A percentile compares a stretch with the other conserved stretches of the same genome.
Conservation (phyloP, 352 stramenopile genomes). For the Phytophthora agathidicida region DNA sequence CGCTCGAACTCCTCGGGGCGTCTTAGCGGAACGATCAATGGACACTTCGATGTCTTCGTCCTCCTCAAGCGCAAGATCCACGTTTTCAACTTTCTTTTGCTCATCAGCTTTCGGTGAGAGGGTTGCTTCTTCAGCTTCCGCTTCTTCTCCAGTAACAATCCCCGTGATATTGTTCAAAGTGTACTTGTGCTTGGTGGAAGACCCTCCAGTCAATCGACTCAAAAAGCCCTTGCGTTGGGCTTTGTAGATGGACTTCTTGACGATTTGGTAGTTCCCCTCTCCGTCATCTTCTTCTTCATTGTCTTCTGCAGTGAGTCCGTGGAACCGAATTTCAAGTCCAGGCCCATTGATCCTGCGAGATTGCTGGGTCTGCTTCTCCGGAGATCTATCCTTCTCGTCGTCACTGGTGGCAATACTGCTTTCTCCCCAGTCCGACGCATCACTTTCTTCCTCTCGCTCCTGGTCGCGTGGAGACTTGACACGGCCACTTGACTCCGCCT, state of each 20-base stretch:
- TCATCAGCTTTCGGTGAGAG: background rate
- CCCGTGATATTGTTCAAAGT: conserved; percentile 19
- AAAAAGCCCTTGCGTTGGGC: conserved; percentile 45
- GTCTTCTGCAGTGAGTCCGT: conserved; percentile 29
- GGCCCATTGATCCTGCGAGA: background rate
- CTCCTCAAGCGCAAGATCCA: conserved; percentile 41
- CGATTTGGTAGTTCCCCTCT: conserved; percentile 38
- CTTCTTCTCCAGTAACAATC: conserved; percentile 28
- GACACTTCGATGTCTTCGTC: conserved; percentile 59
- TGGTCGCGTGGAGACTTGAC: background rate
- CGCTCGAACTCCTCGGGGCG: background rate
- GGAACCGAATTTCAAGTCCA: conserved; percentile 24
- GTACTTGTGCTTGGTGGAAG: conserved; percentile 31
- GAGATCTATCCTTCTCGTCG: background rate
- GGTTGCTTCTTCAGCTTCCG: background rate
- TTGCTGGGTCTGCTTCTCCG: background rate
- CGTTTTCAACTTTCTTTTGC: conserved; percentile 3
- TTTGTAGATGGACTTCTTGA: conserved; percentile 80
- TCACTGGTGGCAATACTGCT: background rate
- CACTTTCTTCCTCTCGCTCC: background rate
- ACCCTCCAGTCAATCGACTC: conserved; percentile 24
- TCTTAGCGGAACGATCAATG: conserved; percentile 33
- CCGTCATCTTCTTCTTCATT: conserved; percentile 19
- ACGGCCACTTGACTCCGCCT: background rate
- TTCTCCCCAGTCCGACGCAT: conserved; percentile 6